Base-by-base conservation (phyloP, 2,329 filamentous ascomycete genomes). In the Neoarthrinium moseri region DNA sequence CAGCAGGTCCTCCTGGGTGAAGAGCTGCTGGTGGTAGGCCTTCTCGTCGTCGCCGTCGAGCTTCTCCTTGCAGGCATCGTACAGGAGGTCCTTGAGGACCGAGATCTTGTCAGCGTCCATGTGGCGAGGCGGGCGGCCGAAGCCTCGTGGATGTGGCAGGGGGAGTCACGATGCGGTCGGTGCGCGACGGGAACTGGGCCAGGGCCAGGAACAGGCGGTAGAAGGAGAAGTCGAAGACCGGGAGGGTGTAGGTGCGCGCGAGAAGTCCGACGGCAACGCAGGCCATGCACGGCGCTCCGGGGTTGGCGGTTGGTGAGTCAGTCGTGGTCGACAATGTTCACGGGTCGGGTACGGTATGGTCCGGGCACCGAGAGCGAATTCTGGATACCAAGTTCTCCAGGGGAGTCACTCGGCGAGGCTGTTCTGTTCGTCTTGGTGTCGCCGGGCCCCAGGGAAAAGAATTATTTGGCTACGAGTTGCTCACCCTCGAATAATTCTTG, bases 1-100 rank as follows among this genome's bases (percentile, higher is more conserved):
- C 47, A 80, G 64, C 30, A 86, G 67, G 53, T 84, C 80, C 27
- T 76, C 70, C 59, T 85, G 81, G 11, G 72, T 74, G 62, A 83
- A 84, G 41, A 80, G 64, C 37, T 70, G 69, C n/a, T 17, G 17
- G 32, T 70, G 65, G 4, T 59, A 61, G 40, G 79, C 65, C 36
- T 70, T 70, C 29, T 70, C 66, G 4, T 59, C 58, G 49, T 71
- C 67, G 49, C 72, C 71, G 41, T 51, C 58, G 40, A 57, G 56
- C 15, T 72, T 70, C 50, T 78, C 73, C 53, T 70, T 69, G 55
- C 76, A 79, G 24, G 73, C 71, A 39, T 80, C 73, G 64, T 83
- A 83, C 32, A 83, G 73, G 12, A 73, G 70, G 52, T 78, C 68
- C 58, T 83, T 82, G 59, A 77, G 72, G 46, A 79, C 30, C 5